phyloP scores from a whole-genome alignment of 1,284 basidiomycete species.

The Apiotrichum mycotoxinovorans region DNA sequence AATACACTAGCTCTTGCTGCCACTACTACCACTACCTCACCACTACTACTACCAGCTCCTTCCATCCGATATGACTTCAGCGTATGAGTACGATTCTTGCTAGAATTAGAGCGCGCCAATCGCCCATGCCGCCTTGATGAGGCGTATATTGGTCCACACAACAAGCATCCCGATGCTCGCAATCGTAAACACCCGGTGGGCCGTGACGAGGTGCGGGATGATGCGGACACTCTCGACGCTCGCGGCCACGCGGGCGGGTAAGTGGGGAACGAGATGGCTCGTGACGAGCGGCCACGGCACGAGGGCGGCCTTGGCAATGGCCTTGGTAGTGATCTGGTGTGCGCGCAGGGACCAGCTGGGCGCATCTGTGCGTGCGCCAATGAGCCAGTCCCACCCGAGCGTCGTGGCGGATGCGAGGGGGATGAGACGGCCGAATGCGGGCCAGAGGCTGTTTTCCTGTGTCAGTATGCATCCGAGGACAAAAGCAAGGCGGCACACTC shows the following conservation, averaged over 20 bases:
- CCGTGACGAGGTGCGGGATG: not conserved
- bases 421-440: slow-evolving; percentile 1
- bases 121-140: slow-evolving; percentile 22
- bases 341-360: slow-evolving; percentile 9
- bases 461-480: too few species aligned
- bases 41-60: not conserved
- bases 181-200: slow-evolving; percentile 7
- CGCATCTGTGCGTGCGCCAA: slow-evolving; percentile 16
- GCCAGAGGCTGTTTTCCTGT: slow-evolving; percentile 5
- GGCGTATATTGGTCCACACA: slow-evolving; percentile 18
- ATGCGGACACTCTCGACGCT: not conserved
- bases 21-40: not conserved
- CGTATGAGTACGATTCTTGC: too few species aligned
- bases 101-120: slow-evolving; percentile 17
- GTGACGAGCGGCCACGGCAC: not conserved
- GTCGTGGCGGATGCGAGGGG: slow-evolving; percentile 6
- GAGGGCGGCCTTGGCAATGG: not conserved
- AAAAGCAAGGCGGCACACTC: not conserved
- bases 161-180: slow-evolving; percentile 7
- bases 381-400: slow-evolving; percentile 15
- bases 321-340: slow-evolving; percentile 7
- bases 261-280: not conserved
- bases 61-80: too few species aligned
- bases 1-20: not conserved
- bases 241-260: not conserved